Percentiles rank a stretch among this genome's conserved stretches.
Evolutionary conservation across 2,329 filamentous ascomycete genomes (phyloP).

Genomic region (Endothia cerciana): DNA sequence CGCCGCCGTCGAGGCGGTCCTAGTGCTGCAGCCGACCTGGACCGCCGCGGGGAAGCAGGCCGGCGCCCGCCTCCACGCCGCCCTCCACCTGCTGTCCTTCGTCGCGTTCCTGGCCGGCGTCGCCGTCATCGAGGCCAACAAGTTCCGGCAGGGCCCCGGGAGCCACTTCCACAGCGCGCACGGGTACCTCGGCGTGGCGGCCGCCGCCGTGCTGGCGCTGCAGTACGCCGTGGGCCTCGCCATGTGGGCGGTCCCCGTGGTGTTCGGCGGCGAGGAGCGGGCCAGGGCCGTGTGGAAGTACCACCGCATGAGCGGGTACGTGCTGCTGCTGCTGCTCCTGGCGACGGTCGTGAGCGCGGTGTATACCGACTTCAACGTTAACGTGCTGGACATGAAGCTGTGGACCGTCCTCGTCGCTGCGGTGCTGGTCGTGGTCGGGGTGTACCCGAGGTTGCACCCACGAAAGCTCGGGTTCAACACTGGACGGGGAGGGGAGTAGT

Average conservation of each 20-base stretch:
- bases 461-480: conserved; percentile 70
- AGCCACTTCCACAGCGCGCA: conserved; percentile 81
- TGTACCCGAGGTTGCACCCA: conserved; percentile 79
- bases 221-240: conserved; percentile 65
- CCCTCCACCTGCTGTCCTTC: conserved; percentile 69
- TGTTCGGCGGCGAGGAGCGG: conserved; percentile 73
- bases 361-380: conserved; percentile 73
- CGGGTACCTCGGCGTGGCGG: conserved; percentile 78
- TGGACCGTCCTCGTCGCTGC: conserved; percentile 75
- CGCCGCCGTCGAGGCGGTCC: conserved; percentile 76
- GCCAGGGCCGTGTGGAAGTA: conserved; percentile 91
- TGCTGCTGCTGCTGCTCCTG: conserved; percentile 69
- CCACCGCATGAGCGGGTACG: conserved; percentile 79
- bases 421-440: conserved; percentile 69
- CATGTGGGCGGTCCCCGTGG: conserved; percentile 61
- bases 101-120: conserved; percentile 67
- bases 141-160: conserved; percentile 57
- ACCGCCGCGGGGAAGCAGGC: conserved; percentile 71
- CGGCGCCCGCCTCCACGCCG: conserved; percentile 53
- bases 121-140: conserved; percentile 81
- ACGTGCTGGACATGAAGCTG: conserved; percentile 70
- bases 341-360: conserved; percentile 76
- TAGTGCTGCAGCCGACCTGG: conserved; percentile 86
- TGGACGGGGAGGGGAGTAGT: not conserved
- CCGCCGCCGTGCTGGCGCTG: conserved; percentile 54